Conservation (phyloP, 2,329 filamentous ascomycete genomes). For the Fusarium concolor region DNA sequence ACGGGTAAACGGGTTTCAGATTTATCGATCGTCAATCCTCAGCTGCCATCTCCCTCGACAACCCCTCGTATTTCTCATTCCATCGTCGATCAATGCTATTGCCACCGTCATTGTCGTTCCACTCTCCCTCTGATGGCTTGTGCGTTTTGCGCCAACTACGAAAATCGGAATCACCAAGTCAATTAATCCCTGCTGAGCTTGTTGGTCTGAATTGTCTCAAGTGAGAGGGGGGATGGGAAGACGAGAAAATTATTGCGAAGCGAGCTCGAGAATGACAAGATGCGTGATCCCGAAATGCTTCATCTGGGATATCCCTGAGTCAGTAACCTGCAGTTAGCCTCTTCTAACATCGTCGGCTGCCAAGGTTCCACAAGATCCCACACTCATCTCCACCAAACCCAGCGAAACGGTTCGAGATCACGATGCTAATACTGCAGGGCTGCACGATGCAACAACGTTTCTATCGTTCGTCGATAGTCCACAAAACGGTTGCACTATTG, state of each 20-base stretch:
- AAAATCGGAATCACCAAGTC: not conserved
- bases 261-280: no score
- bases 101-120: conserved; percentile 33
- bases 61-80: conserved; percentile 25
- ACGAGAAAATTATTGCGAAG: no score
- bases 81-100: conserved; percentile 27
- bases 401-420: conserved; percentile 38
- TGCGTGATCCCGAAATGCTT: not conserved
- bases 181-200: conserved; percentile 1
- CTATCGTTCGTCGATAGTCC: conserved; percentile 1
- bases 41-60: conserved; percentile 11
- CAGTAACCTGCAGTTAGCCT: conserved; percentile 33
- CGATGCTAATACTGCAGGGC: conserved; percentile 41
- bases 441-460: conserved; percentile 36
- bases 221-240: not conserved
- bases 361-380: conserved; percentile 41
- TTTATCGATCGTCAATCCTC: conserved; percentile 10
- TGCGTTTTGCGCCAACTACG: not conserved
- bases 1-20: conserved; percentile 27
- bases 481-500: conserved; percentile 23
- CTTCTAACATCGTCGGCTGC: conserved; percentile 17
- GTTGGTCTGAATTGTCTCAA: conserved; percentile 3
- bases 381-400: conserved; percentile 41
- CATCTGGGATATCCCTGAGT: conserved; percentile 11
- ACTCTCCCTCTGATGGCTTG: conserved; percentile 36